phyloP scores from a whole-genome alignment of 2,329 filamentous ascomycete species.

The Colletotrichum incanum region DNA sequence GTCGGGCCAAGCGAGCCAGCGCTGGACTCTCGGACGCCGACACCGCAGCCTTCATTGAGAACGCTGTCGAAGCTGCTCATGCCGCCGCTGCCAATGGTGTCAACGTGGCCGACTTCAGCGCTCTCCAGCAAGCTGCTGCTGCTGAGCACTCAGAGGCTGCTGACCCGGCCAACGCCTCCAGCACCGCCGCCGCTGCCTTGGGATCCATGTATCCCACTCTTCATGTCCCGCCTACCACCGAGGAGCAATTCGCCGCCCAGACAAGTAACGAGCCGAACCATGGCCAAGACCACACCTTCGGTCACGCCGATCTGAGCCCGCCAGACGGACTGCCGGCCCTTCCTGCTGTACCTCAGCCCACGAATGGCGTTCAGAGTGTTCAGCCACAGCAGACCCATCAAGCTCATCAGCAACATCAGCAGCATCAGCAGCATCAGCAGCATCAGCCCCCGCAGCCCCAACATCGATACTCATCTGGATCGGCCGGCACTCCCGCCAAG shows the following conservation, averaged over 20 bases:
- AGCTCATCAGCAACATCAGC: constrained; percentile 47
- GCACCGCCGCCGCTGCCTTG: constrained; percentile 72
- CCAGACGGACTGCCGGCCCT: constrained; percentile 47
- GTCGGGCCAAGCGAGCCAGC: constrained; percentile 66
- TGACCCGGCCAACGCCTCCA: constrained; percentile 69
- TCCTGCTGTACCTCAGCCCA: constrained; percentile 43
- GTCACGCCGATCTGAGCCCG: constrained; percentile 54
- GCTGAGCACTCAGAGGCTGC: constrained; percentile 63
- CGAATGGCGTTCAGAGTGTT: constrained; percentile 37
- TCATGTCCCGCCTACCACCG: constrained; percentile 71
- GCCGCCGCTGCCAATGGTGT: constrained; percentile 58
- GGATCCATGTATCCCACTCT: constrained; percentile 72
- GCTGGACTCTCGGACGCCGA: constrained; percentile 62
- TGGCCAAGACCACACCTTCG: constrained; percentile 54
- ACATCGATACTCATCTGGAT: constrained; percentile 53
- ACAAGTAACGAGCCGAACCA: constrained; percentile 56
- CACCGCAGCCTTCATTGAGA: constrained; percentile 69
- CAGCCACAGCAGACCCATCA: constrained; percentile 42
- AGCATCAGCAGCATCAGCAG: constrained; percentile 46
- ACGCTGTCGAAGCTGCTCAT: constrained; percentile 62
- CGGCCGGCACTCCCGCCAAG: constrained; percentile 60
- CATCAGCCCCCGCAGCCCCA: constrained; percentile 48
- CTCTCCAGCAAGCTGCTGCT: constrained; percentile 68
- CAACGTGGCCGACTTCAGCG: constrained; percentile 70
- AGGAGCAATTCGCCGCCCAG: constrained; percentile 74